A percentile compares a stretch with the other conserved stretches of the same genome.
Evolutionary conservation across 352 stramenopile genomes (phyloP).

Genomic region (Blastocystis sp.): DNA sequence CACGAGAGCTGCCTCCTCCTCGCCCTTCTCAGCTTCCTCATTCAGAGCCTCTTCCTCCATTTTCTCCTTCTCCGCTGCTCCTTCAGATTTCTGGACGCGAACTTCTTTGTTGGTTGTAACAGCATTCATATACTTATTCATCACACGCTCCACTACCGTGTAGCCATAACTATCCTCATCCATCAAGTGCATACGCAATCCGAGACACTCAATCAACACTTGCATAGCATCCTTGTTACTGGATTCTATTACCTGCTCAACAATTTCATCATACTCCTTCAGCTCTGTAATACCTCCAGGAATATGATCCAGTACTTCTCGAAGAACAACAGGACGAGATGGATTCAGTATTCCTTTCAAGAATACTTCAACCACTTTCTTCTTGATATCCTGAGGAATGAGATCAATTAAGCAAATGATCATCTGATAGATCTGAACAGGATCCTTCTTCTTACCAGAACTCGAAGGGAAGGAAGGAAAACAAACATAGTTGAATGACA

Average conservation of each 20-base stretch:
- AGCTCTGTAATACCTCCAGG: background rate
- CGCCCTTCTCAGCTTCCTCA: background rate
- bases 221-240: constrained; percentile 3
- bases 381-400: background rate
- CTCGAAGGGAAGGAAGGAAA: background rate
- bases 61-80: background rate
- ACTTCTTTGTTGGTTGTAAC: background rate
- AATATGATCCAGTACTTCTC: background rate
- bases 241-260: background rate
- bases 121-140: constrained; percentile 32
- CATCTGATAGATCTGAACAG: background rate
- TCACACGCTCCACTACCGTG: constrained; percentile 40
- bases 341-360: background rate
- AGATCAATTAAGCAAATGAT: constrained; percentile 5
- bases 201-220: constrained; percentile 36
- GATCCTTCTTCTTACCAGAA: background rate
- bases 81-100: background rate
- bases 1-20: background rate
- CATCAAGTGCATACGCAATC: constrained; percentile 4
- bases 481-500: background rate
- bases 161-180: constrained; percentile 43
- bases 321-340: background rate
- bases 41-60: background rate
- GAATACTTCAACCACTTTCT: background rate
- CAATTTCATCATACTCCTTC: constrained; percentile 6